Conservation (phyloP, 495 filamentous ascomycete species). For the Physcia stellaris region DNA sequence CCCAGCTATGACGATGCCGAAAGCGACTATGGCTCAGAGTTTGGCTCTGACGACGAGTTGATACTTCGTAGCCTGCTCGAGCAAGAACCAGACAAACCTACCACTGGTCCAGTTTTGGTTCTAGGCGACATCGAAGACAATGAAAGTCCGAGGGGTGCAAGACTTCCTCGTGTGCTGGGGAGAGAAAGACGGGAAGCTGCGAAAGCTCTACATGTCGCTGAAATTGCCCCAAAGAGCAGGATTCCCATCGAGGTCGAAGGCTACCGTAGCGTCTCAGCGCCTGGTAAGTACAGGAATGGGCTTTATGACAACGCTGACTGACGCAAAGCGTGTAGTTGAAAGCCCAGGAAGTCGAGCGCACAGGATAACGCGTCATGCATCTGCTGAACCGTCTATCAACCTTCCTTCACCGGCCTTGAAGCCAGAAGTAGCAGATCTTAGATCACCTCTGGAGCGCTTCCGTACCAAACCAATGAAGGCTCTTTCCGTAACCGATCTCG, state of each 20-base stretch:
- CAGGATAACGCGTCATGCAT: constrained; percentile 7
- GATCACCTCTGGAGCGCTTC: constrained; percentile 61
- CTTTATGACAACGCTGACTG: constrained; percentile 33
- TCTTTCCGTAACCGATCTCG: constrained; percentile 80
- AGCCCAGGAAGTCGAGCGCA: constrained; percentile 18
- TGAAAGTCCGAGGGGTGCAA: constrained; percentile 17
- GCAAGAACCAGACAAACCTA: constrained; percentile 16
- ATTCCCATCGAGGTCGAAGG: constrained; percentile 8
- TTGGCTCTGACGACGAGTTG: constrained; percentile 47
- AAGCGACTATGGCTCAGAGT: constrained; percentile 63
- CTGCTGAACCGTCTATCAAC: constrained; percentile 13
- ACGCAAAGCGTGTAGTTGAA: constrained; percentile 55
- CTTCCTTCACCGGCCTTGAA: constrained; percentile 1
- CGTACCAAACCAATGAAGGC: constrained; percentile 61
- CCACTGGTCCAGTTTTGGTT: constrained; percentile 1
- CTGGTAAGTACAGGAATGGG: constrained; percentile 25
- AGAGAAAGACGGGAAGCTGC: constrained; percentile 24
- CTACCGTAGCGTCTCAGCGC: constrained; percentile 22
- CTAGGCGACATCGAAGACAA: constrained; percentile 20
- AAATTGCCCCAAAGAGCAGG: constrained; percentile 6
- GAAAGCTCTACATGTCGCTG: constrained; percentile 10
- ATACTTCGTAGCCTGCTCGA: constrained; percentile 33
- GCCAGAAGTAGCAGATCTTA: constrained; percentile 20
- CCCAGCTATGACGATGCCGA: constrained; percentile 18
- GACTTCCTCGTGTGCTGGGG: constrained; percentile 30